Conservation (phyloP, 768 basidiomycete genomes). For the Terana coerulea region DNA sequence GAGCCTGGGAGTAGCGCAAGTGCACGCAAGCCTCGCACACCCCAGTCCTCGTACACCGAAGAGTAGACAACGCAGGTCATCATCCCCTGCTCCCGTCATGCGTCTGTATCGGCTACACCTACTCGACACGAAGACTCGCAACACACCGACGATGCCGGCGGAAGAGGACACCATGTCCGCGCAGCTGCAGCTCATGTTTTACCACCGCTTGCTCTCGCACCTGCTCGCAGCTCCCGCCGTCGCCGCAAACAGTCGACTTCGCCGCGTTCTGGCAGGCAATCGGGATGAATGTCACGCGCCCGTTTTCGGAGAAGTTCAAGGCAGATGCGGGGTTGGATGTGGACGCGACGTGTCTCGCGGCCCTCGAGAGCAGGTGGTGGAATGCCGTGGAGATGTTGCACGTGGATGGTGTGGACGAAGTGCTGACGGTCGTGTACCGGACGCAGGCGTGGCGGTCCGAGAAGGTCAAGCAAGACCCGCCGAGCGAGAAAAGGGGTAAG, state of each 20-base stretch:
- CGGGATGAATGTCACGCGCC: conserved; percentile 36
- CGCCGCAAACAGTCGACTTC: conserved; percentile 43
- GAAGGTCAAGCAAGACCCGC: conserved; percentile 4
- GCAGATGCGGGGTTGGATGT: conserved; percentile 20
- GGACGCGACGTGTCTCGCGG: conserved; percentile 23
- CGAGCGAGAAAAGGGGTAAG: neutral
- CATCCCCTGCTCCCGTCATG: neutral
- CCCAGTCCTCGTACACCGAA: neutral
- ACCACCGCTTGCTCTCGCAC: conserved; percentile 58
- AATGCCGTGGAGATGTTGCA: conserved; percentile 19
- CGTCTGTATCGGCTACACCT: conserved; percentile 36
- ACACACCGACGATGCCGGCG: conserved; percentile 43
- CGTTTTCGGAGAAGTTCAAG: conserved; percentile 52
- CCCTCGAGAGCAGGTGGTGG: conserved; percentile 31
- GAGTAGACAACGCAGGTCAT: neutral
- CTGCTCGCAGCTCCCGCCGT: conserved; percentile 38
- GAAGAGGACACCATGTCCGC: conserved; percentile 56
- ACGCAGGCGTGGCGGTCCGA: no score
- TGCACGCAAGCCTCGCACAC: neutral
- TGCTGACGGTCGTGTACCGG: conserved; percentile 52
- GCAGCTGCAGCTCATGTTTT: conserved; percentile 75
- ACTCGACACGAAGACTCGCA: conserved; percentile 72
- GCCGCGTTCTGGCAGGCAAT: conserved; percentile 46
- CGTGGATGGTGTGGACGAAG: conserved; percentile 34
- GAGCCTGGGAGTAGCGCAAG: neutral